Evolutionary conservation across 768 basidiomycete genomes (phyloP).

Genomic region (Kwoniella sp.): DNA sequence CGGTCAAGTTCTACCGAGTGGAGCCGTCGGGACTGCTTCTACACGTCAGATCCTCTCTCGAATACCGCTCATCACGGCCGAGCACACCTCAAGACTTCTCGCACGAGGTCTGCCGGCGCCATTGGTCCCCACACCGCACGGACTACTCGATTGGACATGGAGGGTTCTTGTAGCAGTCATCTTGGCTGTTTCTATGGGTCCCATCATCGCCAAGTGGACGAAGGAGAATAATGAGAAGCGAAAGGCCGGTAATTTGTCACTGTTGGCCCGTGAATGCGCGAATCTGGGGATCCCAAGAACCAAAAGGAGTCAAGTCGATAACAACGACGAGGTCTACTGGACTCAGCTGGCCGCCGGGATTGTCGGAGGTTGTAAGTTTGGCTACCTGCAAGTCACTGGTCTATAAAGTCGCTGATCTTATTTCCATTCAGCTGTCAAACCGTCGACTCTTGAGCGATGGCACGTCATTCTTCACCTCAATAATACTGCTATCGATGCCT

Average conservation of each 20-base stretch:
- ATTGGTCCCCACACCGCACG: slow-evolving; percentile 36
- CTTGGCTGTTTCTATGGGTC: slow-evolving; percentile 37
- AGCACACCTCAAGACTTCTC: slow-evolving; percentile 42
- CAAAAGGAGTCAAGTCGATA: slow-evolving; percentile 1
- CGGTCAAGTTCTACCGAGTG: slow-evolving; percentile 22
- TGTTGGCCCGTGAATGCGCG: slow-evolving; percentile 10
- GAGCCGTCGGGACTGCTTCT: slow-evolving; percentile 12
- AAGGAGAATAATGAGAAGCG: slow-evolving; percentile 10
- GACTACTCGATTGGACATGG: slow-evolving; percentile 50
- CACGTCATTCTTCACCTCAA: slow-evolving; percentile 39
- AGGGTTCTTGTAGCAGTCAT: slow-evolving; percentile 40
- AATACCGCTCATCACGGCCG: slow-evolving; percentile 48
- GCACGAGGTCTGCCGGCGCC: slow-evolving; percentile 29
- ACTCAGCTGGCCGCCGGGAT: slow-evolving; percentile 27
- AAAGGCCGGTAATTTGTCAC: slow-evolving; percentile 12
- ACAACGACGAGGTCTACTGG: slow-evolving; percentile 17
- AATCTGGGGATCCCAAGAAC: not conserved
- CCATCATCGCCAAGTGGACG: slow-evolving; percentile 28
- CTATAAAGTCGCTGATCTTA: not conserved
- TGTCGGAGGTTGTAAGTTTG: slow-evolving; percentile 47
- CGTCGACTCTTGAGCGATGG: slow-evolving; percentile 18
- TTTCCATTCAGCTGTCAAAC: slow-evolving; percentile 18
- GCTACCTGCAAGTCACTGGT: not conserved
- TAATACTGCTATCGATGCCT: slow-evolving; percentile 26
- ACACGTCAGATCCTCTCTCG: slow-evolving; percentile 40